Conservation (phyloP, 768 basidiomycete genomes). For the Agrocybe pediades region DNA sequence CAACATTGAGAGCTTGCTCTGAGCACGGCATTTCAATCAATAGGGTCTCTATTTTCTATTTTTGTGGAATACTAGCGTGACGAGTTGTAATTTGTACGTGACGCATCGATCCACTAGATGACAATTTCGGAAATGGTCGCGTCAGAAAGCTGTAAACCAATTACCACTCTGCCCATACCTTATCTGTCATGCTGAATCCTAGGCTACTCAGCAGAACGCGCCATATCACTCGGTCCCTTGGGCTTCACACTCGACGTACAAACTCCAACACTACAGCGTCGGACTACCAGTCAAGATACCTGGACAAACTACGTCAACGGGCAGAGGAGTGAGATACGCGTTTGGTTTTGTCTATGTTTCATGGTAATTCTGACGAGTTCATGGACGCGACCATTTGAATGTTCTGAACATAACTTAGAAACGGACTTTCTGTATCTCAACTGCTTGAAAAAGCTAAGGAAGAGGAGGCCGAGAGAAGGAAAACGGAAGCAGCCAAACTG, state of each 20-base stretch:
- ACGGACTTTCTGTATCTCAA: slow-evolving; percentile 38
- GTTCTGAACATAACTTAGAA: slow-evolving; percentile 31
- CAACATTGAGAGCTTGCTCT: too few species aligned
- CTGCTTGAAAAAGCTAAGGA: slow-evolving; percentile 26
- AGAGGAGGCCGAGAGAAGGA: slow-evolving; percentile 17
- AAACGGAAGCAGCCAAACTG: slow-evolving; percentile 25
- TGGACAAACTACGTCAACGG: slow-evolving; percentile 63
- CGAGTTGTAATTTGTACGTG: too few species aligned
- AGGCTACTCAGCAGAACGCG: neutral
- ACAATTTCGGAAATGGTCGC: too few species aligned
- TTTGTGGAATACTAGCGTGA: too few species aligned
- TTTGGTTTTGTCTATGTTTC: slow-evolving; percentile 12
- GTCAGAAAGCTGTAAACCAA: too few species aligned
- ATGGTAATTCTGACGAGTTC: slow-evolving; percentile 13
- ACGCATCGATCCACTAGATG: too few species aligned
- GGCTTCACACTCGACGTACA: too few species aligned
- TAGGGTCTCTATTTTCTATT: too few species aligned
- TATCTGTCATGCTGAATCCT: too few species aligned
- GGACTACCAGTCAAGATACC: slow-evolving; percentile 51
- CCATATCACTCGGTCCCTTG: too few species aligned
- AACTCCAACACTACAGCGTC: slow-evolving; percentile 3
- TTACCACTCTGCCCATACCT: too few species aligned
- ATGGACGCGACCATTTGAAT: neutral
- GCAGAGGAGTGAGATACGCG: slow-evolving; percentile 57
- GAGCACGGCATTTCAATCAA: too few species aligned